Evolutionary conservation across 495 filamentous ascomycete genomes (phyloP).

Genomic region (Xylaria palmicola): DNA sequence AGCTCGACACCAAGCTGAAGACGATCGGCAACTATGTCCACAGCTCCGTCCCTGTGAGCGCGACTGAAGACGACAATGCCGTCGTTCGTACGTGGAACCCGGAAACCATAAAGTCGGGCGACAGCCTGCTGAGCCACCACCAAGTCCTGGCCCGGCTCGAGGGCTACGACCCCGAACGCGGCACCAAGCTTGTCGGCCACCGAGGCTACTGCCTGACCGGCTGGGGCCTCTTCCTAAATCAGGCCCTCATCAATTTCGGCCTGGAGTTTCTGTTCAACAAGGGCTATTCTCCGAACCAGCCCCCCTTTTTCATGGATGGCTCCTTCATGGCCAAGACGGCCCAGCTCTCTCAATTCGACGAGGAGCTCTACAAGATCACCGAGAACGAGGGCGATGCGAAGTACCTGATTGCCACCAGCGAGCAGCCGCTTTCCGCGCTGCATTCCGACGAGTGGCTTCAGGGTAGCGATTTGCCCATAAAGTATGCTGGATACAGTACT

Average conservation of each 20-base stretch:
- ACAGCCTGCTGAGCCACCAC: constrained; percentile 81
- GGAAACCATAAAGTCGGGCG: constrained; percentile 61
- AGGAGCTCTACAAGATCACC: constrained; percentile 95
- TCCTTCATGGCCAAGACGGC: constrained; percentile 99
- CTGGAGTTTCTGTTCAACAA: constrained; percentile 77
- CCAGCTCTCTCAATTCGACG: constrained; percentile 95
- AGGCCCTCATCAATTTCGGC: constrained; percentile 90
- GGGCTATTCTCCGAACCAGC: constrained; percentile 85
- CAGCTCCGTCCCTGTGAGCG: constrained; percentile 82
- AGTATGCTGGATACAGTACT: constrained; percentile 88
- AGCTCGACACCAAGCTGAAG: constrained; percentile 73
- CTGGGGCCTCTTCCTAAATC: constrained; percentile 91
- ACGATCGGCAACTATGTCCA: constrained; percentile 93
- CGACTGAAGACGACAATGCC: constrained; percentile 88
- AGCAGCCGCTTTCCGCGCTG: constrained; percentile 90
- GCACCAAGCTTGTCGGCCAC: constrained; percentile 92
- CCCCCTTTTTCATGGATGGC: constrained; percentile 93
- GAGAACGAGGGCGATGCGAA: constrained; percentile 86
- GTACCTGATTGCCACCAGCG: constrained; percentile 95
- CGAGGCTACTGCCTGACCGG: constrained; percentile 88
- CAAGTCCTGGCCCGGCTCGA: constrained; percentile 86
- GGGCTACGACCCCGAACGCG: constrained; percentile 91
- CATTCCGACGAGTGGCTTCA: constrained; percentile 93
- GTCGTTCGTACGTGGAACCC: constrained; percentile 77
- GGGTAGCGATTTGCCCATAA: constrained; percentile 68